Evolutionary conservation across 805 yeast species (phyloP).

Genomic region (Nakazawaea populi): DNA sequence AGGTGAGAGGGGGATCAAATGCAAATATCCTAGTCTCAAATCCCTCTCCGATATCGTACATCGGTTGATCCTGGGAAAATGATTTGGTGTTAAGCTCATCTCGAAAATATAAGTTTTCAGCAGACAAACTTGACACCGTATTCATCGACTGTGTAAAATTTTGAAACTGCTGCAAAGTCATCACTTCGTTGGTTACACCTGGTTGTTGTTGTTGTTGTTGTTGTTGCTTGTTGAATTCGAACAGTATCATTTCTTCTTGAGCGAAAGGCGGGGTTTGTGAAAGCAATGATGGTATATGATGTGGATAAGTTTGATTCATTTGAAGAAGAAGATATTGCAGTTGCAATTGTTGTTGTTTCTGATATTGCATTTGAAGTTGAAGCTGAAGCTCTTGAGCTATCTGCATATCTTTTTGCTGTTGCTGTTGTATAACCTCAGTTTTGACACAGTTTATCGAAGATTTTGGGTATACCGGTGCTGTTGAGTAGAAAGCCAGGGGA

Average conservation of each 20-base stretch:
- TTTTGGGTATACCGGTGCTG: neutral
- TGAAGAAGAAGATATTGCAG: neutral
- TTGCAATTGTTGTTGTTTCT: neutral
- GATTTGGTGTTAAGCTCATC: neutral
- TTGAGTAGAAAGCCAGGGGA: too few species aligned
- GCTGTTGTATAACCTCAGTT: neutral
- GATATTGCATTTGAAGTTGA: neutral
- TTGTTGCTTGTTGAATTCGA: neutral
- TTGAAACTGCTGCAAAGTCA: neutral
- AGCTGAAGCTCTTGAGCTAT: neutral
- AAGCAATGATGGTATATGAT: slow-evolving; percentile 7
- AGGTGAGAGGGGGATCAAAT: neutral
- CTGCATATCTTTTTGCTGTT: neutral
- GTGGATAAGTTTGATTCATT: neutral
- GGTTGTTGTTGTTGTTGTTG: neutral
- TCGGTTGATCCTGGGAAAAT: neutral
- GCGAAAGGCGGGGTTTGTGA: neutral
- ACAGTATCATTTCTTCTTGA: neutral
- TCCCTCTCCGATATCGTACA: neutral
- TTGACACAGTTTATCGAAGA: neutral
- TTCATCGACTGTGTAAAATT: neutral
- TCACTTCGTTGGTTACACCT: neutral
- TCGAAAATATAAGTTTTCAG: neutral
- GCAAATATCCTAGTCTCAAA: neutral
- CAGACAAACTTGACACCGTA: neutral